Base-by-base conservation (phyloP, 2,329 filamentous ascomycete genomes). In the Aspergillus terreus region DNA sequence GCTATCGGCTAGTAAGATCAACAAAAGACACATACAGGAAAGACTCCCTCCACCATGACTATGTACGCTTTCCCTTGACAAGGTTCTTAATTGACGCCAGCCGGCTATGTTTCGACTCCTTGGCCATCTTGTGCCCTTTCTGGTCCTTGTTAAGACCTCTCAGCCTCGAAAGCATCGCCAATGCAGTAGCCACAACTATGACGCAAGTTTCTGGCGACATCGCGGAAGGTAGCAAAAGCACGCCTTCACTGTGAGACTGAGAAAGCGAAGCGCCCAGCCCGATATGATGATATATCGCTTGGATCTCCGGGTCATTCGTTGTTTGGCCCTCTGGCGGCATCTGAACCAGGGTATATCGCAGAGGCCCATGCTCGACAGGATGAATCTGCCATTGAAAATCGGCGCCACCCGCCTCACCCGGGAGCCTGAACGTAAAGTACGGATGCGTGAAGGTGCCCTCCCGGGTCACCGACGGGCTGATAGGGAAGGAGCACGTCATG, bases 251-350 rank as follows among this genome's bases (percentile, higher is more conserved):
- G 32, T 53, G 17, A 1, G 47, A 14, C 43, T 36, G n/a, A 3
- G 47, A 50, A 11, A 50, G 12, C 6, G 43, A 38, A 5, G 27
- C 47, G 5, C 44, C 44, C 35, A 52, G 6, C 6, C 50, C 50
- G 14, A 52, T 30, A 23, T 53, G 51, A 15, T 50, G 47, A 27
- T 50, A 53, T 6, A 53, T 47, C 2, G 47, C 47, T 25, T 38
- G 12, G 6, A 23, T 40, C 10, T 42, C 11, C 40, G 40, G 19
- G 6, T 1, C 17, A 1, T 3, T 2, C 10, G 30, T 44, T 33
- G 15, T 25, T 11, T 30, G 27, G 27, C 7, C 36, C 2, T 6
- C 14, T 12, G 14, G 19, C 0, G 27, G 6, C 21, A n/a, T 41
- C 7, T 36, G 43, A 3, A 47, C 12, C 4, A 53, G 51, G 11